phyloP scores from a whole-genome alignment of 176 grass and related monocot species.

The Oryza nivara region DNA sequence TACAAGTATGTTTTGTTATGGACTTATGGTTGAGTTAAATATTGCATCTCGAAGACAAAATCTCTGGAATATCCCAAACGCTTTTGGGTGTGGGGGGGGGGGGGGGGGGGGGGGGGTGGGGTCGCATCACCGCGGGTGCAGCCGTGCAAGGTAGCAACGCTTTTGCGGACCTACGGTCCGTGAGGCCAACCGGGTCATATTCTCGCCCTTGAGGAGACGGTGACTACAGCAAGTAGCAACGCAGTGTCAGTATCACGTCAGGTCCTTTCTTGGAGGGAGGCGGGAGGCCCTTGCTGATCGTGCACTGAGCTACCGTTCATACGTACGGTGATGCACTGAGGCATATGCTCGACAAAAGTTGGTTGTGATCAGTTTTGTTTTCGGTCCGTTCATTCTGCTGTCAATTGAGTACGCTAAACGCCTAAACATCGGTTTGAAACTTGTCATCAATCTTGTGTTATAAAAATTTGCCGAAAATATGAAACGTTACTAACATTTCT shows the following conservation, averaged over 20 bases:
- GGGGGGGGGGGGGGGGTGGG: neutral
- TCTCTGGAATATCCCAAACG: conserved; percentile 28
- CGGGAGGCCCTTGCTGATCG: neutral
- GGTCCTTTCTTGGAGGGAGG: neutral
- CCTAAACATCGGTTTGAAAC: neutral
- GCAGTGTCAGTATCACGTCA: conserved; percentile 18
- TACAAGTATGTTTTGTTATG: no score
- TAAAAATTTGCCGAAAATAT: no score
- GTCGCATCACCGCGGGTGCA: neutral
- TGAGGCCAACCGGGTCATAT: neutral
- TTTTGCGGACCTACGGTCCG: conserved; percentile 23
- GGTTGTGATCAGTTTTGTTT: neutral
- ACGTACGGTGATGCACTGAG: neutral
- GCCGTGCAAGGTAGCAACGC: neutral
- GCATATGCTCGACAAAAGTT: neutral
- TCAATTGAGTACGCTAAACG: neutral
- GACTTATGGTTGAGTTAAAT: no score
- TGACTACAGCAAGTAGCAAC: neutral
- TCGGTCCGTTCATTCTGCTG: neutral
- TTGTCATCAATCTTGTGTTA: no score
- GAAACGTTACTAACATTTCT: no score
- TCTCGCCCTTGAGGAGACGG: neutral
- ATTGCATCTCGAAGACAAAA: neutral
- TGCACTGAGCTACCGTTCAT: neutral
- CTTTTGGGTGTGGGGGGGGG: conserved; percentile 2